Evolutionary conservation across 2,329 filamentous ascomycete genomes (phyloP), one percentile per base, ranked within the genome.

Genomic region (Chrysoporthe deuterocubensis): DNA sequence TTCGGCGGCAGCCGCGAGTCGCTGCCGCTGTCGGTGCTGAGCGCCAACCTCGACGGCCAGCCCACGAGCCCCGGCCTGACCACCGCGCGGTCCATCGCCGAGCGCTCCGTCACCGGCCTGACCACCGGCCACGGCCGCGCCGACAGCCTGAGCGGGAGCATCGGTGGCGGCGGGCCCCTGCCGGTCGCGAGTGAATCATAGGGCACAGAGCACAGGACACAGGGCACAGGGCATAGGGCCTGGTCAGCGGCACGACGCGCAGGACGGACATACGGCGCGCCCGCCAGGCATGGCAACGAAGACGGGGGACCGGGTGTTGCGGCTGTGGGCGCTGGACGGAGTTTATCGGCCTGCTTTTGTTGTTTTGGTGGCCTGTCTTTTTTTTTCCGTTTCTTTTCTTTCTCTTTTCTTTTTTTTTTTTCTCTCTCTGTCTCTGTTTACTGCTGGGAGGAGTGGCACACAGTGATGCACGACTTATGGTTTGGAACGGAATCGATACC

Each of bases 1-100:
- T 96, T 92, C 84, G 92, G 92, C 57, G 92, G 92, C 56, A 93
- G 90, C 74, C 89, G 92, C 69, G 92, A 96, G 78, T 92, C 89
- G 56, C 83, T 96, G 1, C 92, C 92, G 0, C 82, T 96, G 37
- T 94, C 91, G 74, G 89, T 95, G 6, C 83, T 96, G 46, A 93
- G 91, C 74, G 87, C 89, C 67, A 93, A 90, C 74, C 82, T 91
- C 44, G 89, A 91, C 48, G 71, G 73, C 32, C 74, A 83, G 61
- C 79, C 82, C 1, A 73, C 78, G 2, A 82, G 84, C 26, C 79
- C 85, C 1, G 83, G 83, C 4, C 80, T 90, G 57, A 86, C 90
- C 68, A 84, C 86, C 61, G 82, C 82, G 50, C 78, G 73, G 65
- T 75, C 82, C 32, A 73, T 74, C 16, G 70, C 75, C 2, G 76